These are phyloP conservation scores for Trypanosomatidae sp. DNA, from an alignment of 208 protist genomes.

Conservation along the genomic window DNA sequence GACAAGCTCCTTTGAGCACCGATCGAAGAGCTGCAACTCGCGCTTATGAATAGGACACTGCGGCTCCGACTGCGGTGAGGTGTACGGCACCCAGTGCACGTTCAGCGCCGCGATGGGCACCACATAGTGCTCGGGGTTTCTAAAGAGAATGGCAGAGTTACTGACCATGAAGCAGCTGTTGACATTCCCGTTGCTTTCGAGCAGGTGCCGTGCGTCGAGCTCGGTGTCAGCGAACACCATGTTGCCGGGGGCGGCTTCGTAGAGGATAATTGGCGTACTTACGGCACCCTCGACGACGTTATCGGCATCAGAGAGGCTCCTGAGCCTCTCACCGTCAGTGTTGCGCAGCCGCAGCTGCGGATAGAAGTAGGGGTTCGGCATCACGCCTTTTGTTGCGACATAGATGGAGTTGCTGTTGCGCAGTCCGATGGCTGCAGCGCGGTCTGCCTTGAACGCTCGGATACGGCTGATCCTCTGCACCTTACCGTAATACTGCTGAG, in stretches of 20 bases:
- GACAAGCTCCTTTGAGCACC: slow-evolving; percentile 70
- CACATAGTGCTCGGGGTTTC: slow-evolving; percentile 58
- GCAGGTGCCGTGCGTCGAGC: slow-evolving; percentile 55
- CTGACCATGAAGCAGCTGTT: slow-evolving; percentile 82
- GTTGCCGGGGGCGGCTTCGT: slow-evolving; percentile 80
- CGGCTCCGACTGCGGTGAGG: slow-evolving; percentile 58
- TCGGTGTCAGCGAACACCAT: slow-evolving; percentile 88
- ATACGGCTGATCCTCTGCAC: slow-evolving; percentile 75
- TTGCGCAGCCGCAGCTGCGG: slow-evolving; percentile 70
- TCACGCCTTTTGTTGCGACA: slow-evolving; percentile 75
- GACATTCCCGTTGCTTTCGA: slow-evolving; percentile 33
- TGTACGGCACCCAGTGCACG: slow-evolving; percentile 75
- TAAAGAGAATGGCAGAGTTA: slow-evolving; percentile 75
- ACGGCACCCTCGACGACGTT: slow-evolving; percentile 28
- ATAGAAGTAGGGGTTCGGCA: slow-evolving; percentile 76
- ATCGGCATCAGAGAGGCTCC: neutral
- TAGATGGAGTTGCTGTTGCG: slow-evolving; percentile 67
- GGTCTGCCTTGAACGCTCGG: slow-evolving; percentile 47
- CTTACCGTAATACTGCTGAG: slow-evolving; percentile 88
- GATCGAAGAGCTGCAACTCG: slow-evolving; percentile 83
- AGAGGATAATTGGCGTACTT: slow-evolving; percentile 74
- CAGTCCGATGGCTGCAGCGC: slow-evolving; percentile 36
- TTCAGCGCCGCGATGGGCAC: slow-evolving; percentile 68
- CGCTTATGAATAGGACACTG: slow-evolving; percentile 77
- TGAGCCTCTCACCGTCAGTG: slow-evolving; percentile 35